Evolutionary conservation across 305 asterid genomes (phyloP), one percentile per base, ranked within the genome.

Genomic region (Rubia tinctorum): DNA sequence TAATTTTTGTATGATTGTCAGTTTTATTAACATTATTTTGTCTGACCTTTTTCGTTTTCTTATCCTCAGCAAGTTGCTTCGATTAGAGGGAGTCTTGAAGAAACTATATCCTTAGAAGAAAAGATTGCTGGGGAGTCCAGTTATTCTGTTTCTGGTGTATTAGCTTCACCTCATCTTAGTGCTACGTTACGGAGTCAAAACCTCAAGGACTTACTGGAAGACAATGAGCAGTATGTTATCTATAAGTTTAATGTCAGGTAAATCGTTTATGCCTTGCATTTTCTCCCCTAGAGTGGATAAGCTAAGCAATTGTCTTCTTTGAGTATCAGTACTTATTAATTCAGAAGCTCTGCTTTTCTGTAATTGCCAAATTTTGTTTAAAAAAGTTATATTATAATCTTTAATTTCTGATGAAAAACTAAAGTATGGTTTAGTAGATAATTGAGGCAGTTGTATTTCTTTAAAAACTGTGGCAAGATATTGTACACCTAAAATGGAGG

Each of bases 191-290:
- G 88, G 72, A 82, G 84, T 78, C 81, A 85, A 60, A 82, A 85
- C 80, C 92, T 94, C 58, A 77, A 79, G 86, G 97, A 88, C 51
- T 66, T 94, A 69, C 84, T 94, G 61, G 81, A 84, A 56, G 85
- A 79, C 67, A 68, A 81, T 66, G 55, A 80, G 49, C 71, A 80
- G 27, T 86, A 88, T 76, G 78, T 77, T 10, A 76, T 88, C 40
- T 89, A 86, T 81, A 90, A 72, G 86, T 90, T 91, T 76, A 83
- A 73, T 77, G 63, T 79, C 75, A 91, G 96, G 97, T 91, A 73
- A 80, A 81, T 74, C 82, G 55, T 60, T 75, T 55, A 45, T 71
- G 37, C 45, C 73, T 63, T 42, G 20, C 59, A 69, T 76, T 71
- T 76, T 42, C 34, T 17, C 18, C 42, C 20, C 8, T 49, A n/a